These are phyloP conservation scores for Davidsoniella australis DNA, from an alignment of 2,329 filamentous ascomycete genomes.

Conservation along the genomic window DNA sequence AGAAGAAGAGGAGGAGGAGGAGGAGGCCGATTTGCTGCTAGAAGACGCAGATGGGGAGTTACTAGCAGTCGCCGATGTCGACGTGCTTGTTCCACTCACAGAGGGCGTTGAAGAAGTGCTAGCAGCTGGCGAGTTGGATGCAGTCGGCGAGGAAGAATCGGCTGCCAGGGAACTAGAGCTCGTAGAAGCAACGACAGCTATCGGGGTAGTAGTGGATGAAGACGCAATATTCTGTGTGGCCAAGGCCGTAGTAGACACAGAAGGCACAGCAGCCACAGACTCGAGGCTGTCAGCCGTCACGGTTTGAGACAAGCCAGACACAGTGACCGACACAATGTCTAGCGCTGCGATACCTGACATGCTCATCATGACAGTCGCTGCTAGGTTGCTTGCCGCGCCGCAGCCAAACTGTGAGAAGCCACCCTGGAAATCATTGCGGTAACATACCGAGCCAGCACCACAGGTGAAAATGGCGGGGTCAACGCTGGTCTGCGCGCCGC, in stretches of 20 bases:
- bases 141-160: background rate
- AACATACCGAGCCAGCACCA: slow-evolving; percentile 33
- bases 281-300: background rate
- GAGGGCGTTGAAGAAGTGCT: slow-evolving; percentile 13
- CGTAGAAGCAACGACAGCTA: background rate
- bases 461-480: slow-evolving; percentile 43
- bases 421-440: slow-evolving; percentile 36
- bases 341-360: slow-evolving; percentile 26
- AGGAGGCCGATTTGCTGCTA: background rate
- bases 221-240: background rate
- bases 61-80: background rate
- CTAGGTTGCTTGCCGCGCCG: slow-evolving; percentile 29
- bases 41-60: background rate
- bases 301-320: slow-evolving; percentile 23
- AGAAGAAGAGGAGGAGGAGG: slow-evolving; percentile 6
- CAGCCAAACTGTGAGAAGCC: slow-evolving; percentile 42
- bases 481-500: slow-evolving; percentile 29
- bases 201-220: background rate
- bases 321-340: slow-evolving; percentile 19
- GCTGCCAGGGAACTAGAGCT: background rate
- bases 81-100: background rate
- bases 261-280: background rate
- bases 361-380: slow-evolving; percentile 30
- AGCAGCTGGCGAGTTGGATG: slow-evolving; percentile 7
- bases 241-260: background rate